Percentiles rank a stretch among this genome's conserved stretches.
Evolutionary conservation across 2,329 filamentous ascomycete genomes (phyloP).

Genomic region (Ceratocystiopsis minuta): DNA sequence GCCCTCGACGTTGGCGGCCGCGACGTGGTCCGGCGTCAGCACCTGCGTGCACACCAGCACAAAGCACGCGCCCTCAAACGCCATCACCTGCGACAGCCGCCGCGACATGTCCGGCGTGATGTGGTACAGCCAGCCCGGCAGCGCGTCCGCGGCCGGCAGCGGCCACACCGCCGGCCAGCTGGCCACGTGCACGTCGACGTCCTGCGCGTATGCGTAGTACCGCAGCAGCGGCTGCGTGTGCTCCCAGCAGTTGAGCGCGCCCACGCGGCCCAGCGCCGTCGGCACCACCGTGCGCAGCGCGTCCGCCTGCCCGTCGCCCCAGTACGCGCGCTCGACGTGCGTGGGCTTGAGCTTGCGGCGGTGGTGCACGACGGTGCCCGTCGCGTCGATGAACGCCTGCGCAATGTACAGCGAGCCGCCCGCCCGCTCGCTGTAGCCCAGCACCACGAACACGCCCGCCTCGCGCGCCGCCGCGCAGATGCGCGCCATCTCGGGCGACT

Average conservation of each 20-base stretch:
- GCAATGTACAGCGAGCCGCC: slow-evolving; percentile 24
- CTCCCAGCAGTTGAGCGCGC: slow-evolving; percentile 30
- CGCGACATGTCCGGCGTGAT: slow-evolving; percentile 20
- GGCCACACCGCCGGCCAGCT: slow-evolving; percentile 23
- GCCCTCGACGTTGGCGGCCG: slow-evolving; percentile 22
- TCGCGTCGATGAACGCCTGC: slow-evolving; percentile 21
- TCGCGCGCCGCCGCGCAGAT: slow-evolving; percentile 18
- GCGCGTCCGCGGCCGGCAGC: slow-evolving; percentile 10
- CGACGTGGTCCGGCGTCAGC: slow-evolving; percentile 24
- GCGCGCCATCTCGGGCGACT: slow-evolving; percentile 17
- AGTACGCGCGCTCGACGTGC: slow-evolving; percentile 32
- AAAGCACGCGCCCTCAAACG: slow-evolving; percentile 35
- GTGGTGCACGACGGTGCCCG: slow-evolving; percentile 14
- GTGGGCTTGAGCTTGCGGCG: slow-evolving; percentile 34
- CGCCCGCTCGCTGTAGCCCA: slow-evolving; percentile 25
- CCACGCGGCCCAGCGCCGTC: slow-evolving; percentile 23
- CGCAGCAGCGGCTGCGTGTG: slow-evolving; percentile 31
- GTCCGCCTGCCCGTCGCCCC: slow-evolving; percentile 24
- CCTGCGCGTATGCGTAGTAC: slow-evolving; percentile 24
- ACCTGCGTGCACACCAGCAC: slow-evolving; percentile 35
- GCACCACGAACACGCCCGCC: slow-evolving; percentile 21
- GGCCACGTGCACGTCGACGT: slow-evolving; percentile 28
- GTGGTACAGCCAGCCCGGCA: slow-evolving; percentile 14
- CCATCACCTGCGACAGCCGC: slow-evolving; percentile 32
- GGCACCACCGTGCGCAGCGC: slow-evolving; percentile 23